A percentile compares a stretch with the other conserved stretches of the same genome.
These are phyloP conservation scores for Boletus reticulatus DNA, from an alignment of 768 basidiomycete genomes.

Conservation along the genomic window DNA sequence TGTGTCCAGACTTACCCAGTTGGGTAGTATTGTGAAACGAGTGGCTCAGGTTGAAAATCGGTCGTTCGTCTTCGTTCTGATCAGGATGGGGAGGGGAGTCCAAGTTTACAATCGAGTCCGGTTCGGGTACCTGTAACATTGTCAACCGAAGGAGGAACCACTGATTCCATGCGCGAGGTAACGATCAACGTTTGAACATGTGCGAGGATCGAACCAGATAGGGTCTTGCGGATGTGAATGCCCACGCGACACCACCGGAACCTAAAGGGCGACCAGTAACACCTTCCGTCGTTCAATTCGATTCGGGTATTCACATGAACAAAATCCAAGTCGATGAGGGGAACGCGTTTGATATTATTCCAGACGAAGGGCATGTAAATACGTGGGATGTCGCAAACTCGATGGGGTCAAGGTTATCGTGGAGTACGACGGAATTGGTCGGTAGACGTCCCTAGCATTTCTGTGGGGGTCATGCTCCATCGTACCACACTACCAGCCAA, in stretches of 20 bases:
- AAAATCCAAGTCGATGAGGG: background rate
- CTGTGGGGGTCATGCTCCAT: conserved; percentile 7
- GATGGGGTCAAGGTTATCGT: conserved; percentile 2
- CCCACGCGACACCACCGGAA: too few species aligned
- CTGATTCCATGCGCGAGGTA: background rate
- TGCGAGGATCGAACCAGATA: too few species aligned
- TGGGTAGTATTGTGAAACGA: too few species aligned
- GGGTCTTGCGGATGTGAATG: too few species aligned
- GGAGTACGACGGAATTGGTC: conserved; percentile 8
- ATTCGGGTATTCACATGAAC: too few species aligned
- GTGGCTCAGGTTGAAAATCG: too few species aligned
- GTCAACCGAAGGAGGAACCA: background rate
- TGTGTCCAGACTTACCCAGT: conserved; percentile 10
- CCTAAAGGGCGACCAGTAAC: too few species aligned
- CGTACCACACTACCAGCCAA: too few species aligned
- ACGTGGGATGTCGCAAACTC: background rate
- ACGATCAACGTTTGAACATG: too few species aligned
- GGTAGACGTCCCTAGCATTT: conserved; percentile 18
- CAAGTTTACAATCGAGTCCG: conserved; percentile 4
- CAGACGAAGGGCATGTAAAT: background rate
- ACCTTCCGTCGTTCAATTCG: too few species aligned
- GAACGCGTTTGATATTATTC: background rate
- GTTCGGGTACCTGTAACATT: conserved; percentile 1
- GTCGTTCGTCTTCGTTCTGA: too few species aligned
- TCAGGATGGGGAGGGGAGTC: background rate